Conservation (phyloP, 805 yeast genomes). For the Ogataea salicorniae region DNA sequence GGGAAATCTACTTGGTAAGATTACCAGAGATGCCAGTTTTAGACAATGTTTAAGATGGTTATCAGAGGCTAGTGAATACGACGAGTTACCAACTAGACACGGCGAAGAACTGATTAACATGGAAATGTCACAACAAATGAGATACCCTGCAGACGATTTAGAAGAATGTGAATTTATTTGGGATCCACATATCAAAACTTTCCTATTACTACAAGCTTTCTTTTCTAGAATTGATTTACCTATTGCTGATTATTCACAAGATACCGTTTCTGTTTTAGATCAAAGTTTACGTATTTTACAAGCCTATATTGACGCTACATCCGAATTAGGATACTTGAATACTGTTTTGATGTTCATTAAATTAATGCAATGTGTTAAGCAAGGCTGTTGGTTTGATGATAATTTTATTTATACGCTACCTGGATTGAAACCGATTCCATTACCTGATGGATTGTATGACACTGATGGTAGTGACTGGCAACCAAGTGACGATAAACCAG, state of each 20-base stretch:
- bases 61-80: constrained; percentile 68
- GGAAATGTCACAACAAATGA: constrained; percentile 72
- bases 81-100: constrained; percentile 85
- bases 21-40: constrained; percentile 42
- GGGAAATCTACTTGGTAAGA: constrained; percentile 55
- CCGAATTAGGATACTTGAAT: constrained; percentile 70
- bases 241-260: constrained; percentile 92
- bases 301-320: constrained; percentile 84
- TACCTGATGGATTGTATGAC: constrained; percentile 18
- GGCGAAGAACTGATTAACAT: constrained; percentile 85
- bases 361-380: constrained; percentile 84
- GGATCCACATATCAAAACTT: constrained; percentile 85
- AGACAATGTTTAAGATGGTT: constrained; percentile 59
- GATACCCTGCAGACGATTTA: constrained; percentile 55
- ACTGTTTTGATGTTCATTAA: constrained; percentile 59
- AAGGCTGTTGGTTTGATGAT: constrained; percentile 81
- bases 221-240: constrained; percentile 75
- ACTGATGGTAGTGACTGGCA: constrained; percentile 34
- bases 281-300: constrained; percentile 92
- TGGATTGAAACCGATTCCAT: constrained; percentile 31
- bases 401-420: constrained; percentile 58
- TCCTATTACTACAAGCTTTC: constrained; percentile 65
- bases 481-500: constrained; percentile 16
- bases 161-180: constrained; percentile 61
- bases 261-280: constrained; percentile 87